phyloP scores from a whole-genome alignment of 148 eudicot species.

The Dysphania ambrosioides region DNA sequence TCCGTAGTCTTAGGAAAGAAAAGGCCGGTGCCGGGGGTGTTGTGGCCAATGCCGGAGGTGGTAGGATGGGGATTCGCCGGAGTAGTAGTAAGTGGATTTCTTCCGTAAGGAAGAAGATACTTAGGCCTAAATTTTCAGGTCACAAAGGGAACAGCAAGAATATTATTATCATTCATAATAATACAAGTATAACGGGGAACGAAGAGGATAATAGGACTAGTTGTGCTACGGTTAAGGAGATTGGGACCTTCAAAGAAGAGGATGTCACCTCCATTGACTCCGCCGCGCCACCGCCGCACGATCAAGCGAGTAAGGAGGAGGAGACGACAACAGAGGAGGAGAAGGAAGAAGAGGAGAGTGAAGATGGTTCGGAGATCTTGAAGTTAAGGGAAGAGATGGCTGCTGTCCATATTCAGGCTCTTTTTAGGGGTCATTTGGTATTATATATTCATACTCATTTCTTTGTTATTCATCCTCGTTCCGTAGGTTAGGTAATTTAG shows the following conservation, averaged over 20 bases:
- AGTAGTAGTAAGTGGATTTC: slow-evolving; percentile 38
- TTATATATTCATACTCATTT: background rate
- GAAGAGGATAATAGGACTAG: slow-evolving; percentile 35
- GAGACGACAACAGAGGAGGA: too few species aligned
- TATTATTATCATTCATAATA: slow-evolving; percentile 56
- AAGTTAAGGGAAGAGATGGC: slow-evolving; percentile 42
- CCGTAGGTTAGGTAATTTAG: too few species aligned
- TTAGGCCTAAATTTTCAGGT: slow-evolving; percentile 26
- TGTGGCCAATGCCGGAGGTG: background rate
- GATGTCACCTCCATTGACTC: slow-evolving; percentile 31
- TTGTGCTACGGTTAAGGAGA: slow-evolving; percentile 36
- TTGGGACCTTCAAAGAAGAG: slow-evolving; percentile 21
- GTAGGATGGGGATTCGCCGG: slow-evolving; percentile 26
- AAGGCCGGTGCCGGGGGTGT: background rate
- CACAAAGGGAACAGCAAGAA: slow-evolving; percentile 27
- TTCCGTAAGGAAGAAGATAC: slow-evolving; percentile 37
- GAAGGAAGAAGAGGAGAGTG: slow-evolving; percentile 10
- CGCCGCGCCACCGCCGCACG: slow-evolving; percentile 23
- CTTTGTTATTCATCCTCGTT: too few species aligned
- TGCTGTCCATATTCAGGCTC: slow-evolving; percentile 57
- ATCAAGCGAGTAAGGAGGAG: slow-evolving; percentile 14
- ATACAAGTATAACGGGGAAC: slow-evolving; percentile 41
- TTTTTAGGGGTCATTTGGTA: slow-evolving; percentile 87
- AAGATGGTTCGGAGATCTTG: slow-evolving; percentile 14
- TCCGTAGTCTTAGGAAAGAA: slow-evolving; percentile 19